Evolutionary conservation across 345 rosid genomes (phyloP).

Genomic region (Acer yangbiense): DNA sequence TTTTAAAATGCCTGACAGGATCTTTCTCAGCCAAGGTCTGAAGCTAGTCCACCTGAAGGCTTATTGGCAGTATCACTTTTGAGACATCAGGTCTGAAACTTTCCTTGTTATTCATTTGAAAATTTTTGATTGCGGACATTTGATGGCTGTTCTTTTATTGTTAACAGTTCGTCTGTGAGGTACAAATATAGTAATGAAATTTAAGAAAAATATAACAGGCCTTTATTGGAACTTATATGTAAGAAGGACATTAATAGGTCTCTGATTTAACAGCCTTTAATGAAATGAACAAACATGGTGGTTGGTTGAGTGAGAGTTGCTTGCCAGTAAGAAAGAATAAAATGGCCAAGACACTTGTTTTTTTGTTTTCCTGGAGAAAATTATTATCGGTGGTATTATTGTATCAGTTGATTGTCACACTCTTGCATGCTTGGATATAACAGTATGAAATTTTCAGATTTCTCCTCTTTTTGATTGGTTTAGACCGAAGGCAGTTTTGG

Average conservation of each 20-base stretch:
- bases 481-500: neutral
- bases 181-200: constrained; percentile 1
- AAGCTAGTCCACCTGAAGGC: constrained; percentile 82
- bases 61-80: constrained; percentile 77
- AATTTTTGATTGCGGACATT: constrained; percentile 2
- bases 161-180: neutral
- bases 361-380: neutral
- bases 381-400: neutral
- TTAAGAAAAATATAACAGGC: neutral
- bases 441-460: neutral
- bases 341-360: neutral
- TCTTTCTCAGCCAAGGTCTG: constrained; percentile 77
- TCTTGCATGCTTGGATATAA: neutral
- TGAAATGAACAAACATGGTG: neutral
- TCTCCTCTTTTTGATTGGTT: neutral
- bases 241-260: neutral
- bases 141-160: neutral
- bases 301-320: neutral
- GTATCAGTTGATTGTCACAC: neutral
- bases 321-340: neutral
- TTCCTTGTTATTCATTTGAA: neutral
- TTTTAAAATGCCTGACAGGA: constrained; percentile 56
- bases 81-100: constrained; percentile 80
- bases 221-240: neutral
- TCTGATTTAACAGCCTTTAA: neutral